A percentile compares a stretch with the other conserved stretches of the same genome.
Conservation (phyloP, 2,329 filamentous ascomycete species). For the Thelonectria rubi region DNA sequence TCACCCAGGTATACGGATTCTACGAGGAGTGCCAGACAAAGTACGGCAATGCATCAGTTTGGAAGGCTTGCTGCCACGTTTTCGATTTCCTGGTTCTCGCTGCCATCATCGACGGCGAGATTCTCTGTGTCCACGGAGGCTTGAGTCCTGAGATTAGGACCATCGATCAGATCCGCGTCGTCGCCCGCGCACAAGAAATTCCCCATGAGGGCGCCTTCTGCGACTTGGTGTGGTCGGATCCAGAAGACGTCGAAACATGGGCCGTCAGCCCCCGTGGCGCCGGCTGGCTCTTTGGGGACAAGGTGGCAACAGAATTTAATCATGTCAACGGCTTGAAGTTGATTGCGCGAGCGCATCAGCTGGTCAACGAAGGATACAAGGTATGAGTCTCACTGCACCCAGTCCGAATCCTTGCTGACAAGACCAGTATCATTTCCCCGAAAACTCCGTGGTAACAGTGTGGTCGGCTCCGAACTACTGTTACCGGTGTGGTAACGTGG, state of each 20-base stretch:
- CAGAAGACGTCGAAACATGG: constrained; percentile 97
- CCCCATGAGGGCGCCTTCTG: constrained; percentile 99
- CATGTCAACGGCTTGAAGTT: constrained; percentile 96
- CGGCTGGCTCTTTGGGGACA: constrained; percentile 97
- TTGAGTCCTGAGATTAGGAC: constrained; percentile 91
- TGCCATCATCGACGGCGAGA: constrained; percentile 97
- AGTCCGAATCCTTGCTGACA: constrained; percentile 40
- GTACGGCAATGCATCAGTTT: constrained; percentile 99
- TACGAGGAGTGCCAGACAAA: constrained; percentile 99
- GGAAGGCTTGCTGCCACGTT: constrained; percentile 99
- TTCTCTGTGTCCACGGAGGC: constrained; percentile 97
- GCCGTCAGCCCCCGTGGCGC: constrained; percentile 92
- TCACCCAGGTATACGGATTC: constrained; percentile 98
- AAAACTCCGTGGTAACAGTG: constrained; percentile 95
- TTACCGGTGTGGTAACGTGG: constrained; percentile 95
- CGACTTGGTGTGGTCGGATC: constrained; percentile 97
- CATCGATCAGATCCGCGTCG: constrained; percentile 98
- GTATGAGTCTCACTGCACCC: constrained; percentile 54
- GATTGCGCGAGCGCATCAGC: constrained; percentile 95
- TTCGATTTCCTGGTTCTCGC: constrained; percentile 97
- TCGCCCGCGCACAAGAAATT: constrained; percentile 96
- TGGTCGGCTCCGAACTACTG: constrained; percentile 98
- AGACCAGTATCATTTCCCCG: constrained; percentile 84
- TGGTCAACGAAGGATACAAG: constrained; percentile 98
- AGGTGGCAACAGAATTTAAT: constrained; percentile 97